A percentile compares a stretch with the other conserved stretches of the same genome.
These are phyloP conservation scores for Takashimella tepidaria DNA, from an alignment of 1,284 basidiomycete genomes.

Conservation along the genomic window DNA sequence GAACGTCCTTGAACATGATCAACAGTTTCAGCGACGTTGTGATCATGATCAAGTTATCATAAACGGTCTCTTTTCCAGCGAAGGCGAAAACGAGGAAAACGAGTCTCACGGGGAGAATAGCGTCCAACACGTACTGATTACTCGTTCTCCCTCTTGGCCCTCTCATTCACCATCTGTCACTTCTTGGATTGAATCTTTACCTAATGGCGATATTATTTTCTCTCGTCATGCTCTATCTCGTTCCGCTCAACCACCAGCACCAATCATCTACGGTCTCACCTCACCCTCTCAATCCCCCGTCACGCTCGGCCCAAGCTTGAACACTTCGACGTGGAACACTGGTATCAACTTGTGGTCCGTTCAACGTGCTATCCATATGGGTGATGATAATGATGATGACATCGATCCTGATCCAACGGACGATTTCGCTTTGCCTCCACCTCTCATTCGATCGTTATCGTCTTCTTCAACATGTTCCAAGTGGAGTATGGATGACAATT, in stretches of 20 bases:
- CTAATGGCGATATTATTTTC: not conserved
- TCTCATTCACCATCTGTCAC: not conserved
- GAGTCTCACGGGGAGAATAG: not conserved
- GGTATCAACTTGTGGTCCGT: not conserved
- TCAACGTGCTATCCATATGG: too few relatives aligned
- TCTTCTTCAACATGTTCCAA: not conserved
- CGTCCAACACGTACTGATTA: not conserved
- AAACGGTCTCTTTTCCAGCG: too few relatives aligned
- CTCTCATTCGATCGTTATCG: not conserved
- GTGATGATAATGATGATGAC: not conserved
- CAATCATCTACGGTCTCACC: not conserved
- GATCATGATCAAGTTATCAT: too few relatives aligned
- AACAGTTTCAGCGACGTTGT: too few relatives aligned
- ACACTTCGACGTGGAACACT: too few relatives aligned
- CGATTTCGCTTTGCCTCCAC: not conserved
- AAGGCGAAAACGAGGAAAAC: not conserved
- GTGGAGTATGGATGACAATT: not conserved
- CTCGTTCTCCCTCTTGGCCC: not conserved
- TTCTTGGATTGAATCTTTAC: not conserved
- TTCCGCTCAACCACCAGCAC: not conserved
- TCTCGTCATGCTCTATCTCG: not conserved
- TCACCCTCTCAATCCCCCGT: not conserved
- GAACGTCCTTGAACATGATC: not conserved
- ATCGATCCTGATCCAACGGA: not conserved
- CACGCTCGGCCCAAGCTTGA: not conserved